Evolutionary conservation across 176 grass and related monocot species (phyloP).

Genomic region (Musa troglodytarum): DNA sequence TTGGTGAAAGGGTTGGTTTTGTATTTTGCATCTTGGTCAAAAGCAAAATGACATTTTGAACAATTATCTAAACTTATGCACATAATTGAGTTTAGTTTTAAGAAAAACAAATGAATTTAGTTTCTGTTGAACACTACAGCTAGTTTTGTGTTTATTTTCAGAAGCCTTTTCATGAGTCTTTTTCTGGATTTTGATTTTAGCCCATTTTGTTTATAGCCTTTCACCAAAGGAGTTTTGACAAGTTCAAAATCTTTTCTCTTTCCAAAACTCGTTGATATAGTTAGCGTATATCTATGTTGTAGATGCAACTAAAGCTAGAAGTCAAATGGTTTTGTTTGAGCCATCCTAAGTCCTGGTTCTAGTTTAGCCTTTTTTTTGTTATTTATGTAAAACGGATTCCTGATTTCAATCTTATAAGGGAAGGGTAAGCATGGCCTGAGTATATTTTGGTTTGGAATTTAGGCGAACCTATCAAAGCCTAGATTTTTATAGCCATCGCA

Average conservation of each 20-base stretch:
- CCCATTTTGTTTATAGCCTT: background rate
- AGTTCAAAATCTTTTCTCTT: background rate
- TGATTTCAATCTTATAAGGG: too few relatives aligned
- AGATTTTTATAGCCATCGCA: too few relatives aligned
- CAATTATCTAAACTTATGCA: background rate
- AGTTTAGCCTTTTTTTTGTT: too few relatives aligned
- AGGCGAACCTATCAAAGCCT: too few relatives aligned
- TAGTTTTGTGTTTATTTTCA: background rate
- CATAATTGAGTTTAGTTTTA: background rate
- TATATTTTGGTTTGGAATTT: too few relatives aligned
- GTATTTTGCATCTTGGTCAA: background rate
- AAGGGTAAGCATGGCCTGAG: too few relatives aligned
- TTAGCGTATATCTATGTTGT: background rate
- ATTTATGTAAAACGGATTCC: too few relatives aligned
- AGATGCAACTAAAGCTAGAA: background rate
- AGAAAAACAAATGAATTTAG: background rate
- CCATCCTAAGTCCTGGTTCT: too few relatives aligned
- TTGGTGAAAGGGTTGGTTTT: background rate
- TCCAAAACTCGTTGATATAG: background rate
- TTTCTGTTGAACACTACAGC: too few relatives aligned
- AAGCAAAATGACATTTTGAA: background rate
- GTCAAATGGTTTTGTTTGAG: background rate
- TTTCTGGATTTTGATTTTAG: background rate
- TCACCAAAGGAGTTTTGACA: background rate
- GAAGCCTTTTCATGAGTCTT: background rate